These are phyloP conservation scores for Cyclospora cayetanensis DNA, from an alignment of 169 alveolate genomes.

Conservation along the genomic window DNA sequence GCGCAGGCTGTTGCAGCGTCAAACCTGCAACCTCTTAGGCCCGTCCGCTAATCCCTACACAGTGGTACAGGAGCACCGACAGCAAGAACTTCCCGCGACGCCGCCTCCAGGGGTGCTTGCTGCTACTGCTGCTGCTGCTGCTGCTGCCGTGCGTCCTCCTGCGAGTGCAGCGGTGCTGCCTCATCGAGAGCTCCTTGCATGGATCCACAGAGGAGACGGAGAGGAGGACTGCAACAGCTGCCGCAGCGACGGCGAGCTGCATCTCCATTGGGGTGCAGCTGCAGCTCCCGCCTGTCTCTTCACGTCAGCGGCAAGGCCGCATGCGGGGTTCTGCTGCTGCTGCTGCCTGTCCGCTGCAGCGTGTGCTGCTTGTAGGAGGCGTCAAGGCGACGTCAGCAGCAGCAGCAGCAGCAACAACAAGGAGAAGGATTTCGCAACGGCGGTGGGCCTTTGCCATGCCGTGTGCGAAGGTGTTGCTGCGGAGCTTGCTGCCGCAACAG, in stretches of 20 bases:
- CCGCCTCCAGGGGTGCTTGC: neutral
- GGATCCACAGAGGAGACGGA: neutral
- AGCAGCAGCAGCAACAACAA: slow-evolving; percentile 16
- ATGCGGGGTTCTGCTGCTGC: slow-evolving; percentile 18
- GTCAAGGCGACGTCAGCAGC: slow-evolving; percentile 6
- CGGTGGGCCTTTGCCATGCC: neutral
- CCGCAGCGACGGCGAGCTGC: slow-evolving; percentile 22
- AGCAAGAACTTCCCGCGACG: neutral
- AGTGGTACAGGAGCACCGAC: neutral
- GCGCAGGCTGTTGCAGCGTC: neutral
- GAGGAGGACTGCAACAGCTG: slow-evolving; percentile 14
- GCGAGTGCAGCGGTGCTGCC: slow-evolving; percentile 24
- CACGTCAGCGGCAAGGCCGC: neutral
- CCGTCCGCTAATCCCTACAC: neutral
- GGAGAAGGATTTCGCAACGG: neutral
- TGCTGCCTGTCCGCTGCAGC: neutral
- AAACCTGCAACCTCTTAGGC: neutral
- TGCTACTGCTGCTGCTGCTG: slow-evolving; percentile 29
- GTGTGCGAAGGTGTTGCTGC: neutral
- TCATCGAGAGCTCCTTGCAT: neutral
- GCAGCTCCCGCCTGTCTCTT: neutral
- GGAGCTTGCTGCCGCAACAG: neutral
- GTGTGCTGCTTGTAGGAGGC: slow-evolving; percentile 17
- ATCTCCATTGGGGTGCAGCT: neutral
- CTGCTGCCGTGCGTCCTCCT: neutral